Conservation (phyloP, 805 yeast genomes). For the Starmerella apicola region DNA sequence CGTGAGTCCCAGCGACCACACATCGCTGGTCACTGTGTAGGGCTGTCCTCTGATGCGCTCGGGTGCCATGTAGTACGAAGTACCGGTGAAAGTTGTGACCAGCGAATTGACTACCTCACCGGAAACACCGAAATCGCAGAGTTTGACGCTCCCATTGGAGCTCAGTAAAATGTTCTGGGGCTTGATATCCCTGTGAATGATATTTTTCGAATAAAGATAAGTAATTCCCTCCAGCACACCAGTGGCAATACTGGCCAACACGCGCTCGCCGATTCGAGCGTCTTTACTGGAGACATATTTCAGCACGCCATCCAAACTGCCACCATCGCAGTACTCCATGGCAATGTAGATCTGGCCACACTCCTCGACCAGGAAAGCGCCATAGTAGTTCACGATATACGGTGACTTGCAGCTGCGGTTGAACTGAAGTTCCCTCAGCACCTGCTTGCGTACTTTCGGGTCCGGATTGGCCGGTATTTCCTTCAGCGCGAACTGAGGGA, state of each 20-base stretch:
- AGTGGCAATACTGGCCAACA: conserved; percentile 79
- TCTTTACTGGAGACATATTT: conserved; percentile 58
- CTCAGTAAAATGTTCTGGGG: conserved; percentile 86
- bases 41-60: conserved; percentile 94
- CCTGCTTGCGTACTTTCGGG: conserved; percentile 80
- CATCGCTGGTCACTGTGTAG: conserved; percentile 87
- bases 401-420: conserved; percentile 72
- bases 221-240: conserved; percentile 74
- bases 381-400: conserved; percentile 82
- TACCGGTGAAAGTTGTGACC: conserved; percentile 94
- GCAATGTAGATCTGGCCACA: conserved; percentile 79
- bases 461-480: conserved; percentile 63
- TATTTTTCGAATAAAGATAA: conserved; percentile 73
- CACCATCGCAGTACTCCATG: conserved; percentile 96
- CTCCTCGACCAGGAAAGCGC: conserved; percentile 70
- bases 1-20: conserved; percentile 92
- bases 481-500: conserved; percentile 69
- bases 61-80: conserved; percentile 97
- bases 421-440: conserved; percentile 79
- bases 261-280: conserved; percentile 86
- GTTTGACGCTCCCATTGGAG: conserved; percentile 64
- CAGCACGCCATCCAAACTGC: conserved; percentile 82
- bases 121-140: conserved; percentile 95
- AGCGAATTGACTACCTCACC: conserved; percentile 92
- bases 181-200: conserved; percentile 91